phyloP scores from a whole-genome alignment of 2,329 filamentous ascomycete species.

The Trichoderma afroharzianum region DNA sequence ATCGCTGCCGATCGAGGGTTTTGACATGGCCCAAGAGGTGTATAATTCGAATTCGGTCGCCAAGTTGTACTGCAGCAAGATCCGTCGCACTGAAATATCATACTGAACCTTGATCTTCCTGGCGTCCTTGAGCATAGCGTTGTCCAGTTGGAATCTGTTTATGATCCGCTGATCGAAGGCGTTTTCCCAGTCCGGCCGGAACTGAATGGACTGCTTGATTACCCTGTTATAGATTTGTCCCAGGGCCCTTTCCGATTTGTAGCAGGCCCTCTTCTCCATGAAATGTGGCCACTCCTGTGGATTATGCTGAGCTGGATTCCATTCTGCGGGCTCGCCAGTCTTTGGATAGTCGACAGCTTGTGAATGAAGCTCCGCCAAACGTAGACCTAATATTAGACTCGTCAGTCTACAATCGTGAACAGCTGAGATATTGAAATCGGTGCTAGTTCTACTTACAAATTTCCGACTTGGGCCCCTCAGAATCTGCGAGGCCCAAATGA shows the following conservation, averaged over 20 bases:
- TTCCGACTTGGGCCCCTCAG: slow-evolving; percentile 60
- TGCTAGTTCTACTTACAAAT: slow-evolving; percentile 53
- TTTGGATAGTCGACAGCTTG: slow-evolving; percentile 93
- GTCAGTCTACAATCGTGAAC: not conserved
- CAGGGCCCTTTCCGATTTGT: slow-evolving; percentile 67
- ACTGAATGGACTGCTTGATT: slow-evolving; percentile 52
- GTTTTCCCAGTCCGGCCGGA: slow-evolving; percentile 66
- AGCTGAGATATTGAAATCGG: not conserved
- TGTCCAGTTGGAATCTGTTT: slow-evolving; percentile 53
- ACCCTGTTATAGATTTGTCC: slow-evolving; percentile 82
- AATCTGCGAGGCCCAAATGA: slow-evolving; percentile 76
- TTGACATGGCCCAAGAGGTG: slow-evolving; percentile 77
- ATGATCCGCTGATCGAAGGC: slow-evolving; percentile 76
- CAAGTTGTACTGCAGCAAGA: slow-evolving; percentile 84
- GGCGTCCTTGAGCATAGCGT: slow-evolving; percentile 55
- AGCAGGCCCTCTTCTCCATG: slow-evolving; percentile 68
- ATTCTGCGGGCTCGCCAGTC: slow-evolving; percentile 72
- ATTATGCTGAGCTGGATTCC: slow-evolving; percentile 54
- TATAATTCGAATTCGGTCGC: slow-evolving; percentile 88
- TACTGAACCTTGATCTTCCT: slow-evolving; percentile 70
- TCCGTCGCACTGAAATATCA: slow-evolving; percentile 68
- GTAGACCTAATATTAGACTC: slow-evolving; percentile 47
- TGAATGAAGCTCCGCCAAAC: slow-evolving; percentile 78
- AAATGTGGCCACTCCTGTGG: slow-evolving; percentile 76
- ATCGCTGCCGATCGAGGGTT: slow-evolving; percentile 67